Percentiles rank a stretch among this genome's conserved stretches.
phyloP scores from a whole-genome alignment of 225 moss, liverwort and hornwort species.

The Marchantia polymorpha region DNA sequence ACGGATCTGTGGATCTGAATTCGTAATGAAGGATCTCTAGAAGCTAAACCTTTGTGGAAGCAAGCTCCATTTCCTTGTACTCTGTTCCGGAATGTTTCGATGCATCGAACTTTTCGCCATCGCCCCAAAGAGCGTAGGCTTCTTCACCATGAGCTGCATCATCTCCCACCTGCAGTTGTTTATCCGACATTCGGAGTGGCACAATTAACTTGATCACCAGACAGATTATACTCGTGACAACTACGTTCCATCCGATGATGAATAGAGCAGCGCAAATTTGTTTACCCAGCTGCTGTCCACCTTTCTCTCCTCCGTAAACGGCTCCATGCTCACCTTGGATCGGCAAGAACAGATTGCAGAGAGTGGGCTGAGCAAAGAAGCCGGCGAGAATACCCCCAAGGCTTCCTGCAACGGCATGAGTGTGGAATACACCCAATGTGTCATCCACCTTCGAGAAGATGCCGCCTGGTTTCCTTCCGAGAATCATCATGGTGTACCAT shows the following conservation, averaged over 20 bases:
- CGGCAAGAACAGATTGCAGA: background rate
- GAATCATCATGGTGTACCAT: constrained; percentile 47
- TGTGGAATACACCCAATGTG: constrained; percentile 20
- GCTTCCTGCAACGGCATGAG: constrained; percentile 16
- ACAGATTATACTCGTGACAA: constrained; percentile 15
- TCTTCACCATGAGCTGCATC: constrained; percentile 49
- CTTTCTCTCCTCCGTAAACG: background rate
- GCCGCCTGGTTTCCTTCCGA: constrained; percentile 15
- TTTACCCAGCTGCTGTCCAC: background rate
- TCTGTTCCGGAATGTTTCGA: background rate
- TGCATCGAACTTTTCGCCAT: constrained; percentile 21
- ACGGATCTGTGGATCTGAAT: too few species aligned
- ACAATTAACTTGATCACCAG: background rate
- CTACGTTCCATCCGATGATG: constrained; percentile 19
- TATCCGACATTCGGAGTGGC: constrained; percentile 21
- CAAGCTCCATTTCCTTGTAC: too few species aligned
- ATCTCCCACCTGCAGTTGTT: constrained; percentile 28
- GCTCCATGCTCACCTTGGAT: background rate
- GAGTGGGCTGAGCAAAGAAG: constrained; percentile 14
- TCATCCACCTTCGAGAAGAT: constrained; percentile 9
- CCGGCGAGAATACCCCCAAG: constrained; percentile 18
- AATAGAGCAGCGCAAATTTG: constrained; percentile 14
- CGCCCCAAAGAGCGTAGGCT: constrained; percentile 38
- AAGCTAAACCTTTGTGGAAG: too few species aligned
- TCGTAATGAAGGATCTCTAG: too few species aligned